Base-by-base conservation (phyloP, 2,329 filamentous ascomycete species). In the Trichoderma sp. region DNA sequence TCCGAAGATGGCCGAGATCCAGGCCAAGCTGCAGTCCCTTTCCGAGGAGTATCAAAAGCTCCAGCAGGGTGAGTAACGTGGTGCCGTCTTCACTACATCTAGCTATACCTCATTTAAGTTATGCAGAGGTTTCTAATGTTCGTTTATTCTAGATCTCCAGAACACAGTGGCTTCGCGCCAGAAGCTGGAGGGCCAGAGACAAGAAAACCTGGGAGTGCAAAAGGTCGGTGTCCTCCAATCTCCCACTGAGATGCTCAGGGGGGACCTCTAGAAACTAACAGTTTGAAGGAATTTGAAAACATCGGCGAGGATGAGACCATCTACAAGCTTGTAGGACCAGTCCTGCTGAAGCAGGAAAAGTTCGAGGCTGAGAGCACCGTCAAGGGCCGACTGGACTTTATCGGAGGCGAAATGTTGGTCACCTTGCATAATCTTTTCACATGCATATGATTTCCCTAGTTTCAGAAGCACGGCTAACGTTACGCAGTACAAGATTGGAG, bases 271-370 rank as follows among this genome's bases (percentile, higher is more conserved):
- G 43, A 43, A 57, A 58, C 73, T 80, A 71, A 79, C 24, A 43
- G 9, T 51, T 12, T 18, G 39, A 74, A 96, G 91, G 95, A 98
- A 82, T 98, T 98, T 81, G 86, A 89, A 53, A 87, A 88, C 69
- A 86, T 98, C 72, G 89, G 91, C 77, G 91, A 95, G 47, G 92
- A 92, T 76, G 92, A 97, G 78, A 93, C 90, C 74, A 97, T 99
- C 81, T 99, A 97, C 89, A 99, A 98, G 83, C 89, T 98, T 56
- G 90, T 97, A 61, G 96, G 96, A 0, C 96, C 96, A 0, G 93
- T 98, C 7, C 84, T 99, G 47, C 83, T 99, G 78, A 98, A 98
- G 86, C 96, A 99, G 82, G 96, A 98, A 72, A 95, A 93, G 81
- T 84, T 89, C 2, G 96, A 99, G 81, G 96, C 96, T 0, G 90